Evolutionary conservation across 83 land plant genomes (phyloP).

Genomic region (Isoetes engelmannii): DNA sequence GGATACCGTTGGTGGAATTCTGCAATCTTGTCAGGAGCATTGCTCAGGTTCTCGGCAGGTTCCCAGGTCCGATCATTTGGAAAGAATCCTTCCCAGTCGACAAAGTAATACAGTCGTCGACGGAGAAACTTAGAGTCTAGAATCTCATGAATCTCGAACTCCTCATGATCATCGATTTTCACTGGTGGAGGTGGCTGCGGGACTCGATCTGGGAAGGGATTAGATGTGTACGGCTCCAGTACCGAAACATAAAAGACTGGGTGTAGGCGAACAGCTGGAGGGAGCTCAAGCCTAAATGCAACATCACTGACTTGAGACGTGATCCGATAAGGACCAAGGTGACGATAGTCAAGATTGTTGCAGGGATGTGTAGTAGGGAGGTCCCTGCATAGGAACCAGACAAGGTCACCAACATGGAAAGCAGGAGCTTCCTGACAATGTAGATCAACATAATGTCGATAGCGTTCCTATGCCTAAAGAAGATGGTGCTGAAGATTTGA

Average conservation of each 20-base stretch:
- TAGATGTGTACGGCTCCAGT: background rate
- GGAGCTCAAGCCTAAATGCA: background rate
- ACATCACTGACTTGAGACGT: background rate
- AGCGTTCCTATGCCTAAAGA: background rate
- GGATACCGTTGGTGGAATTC: too few species aligned
- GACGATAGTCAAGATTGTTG: slow-evolving; percentile 2
- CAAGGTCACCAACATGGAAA: slow-evolving; percentile 2
- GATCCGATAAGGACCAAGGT: slow-evolving; percentile 3
- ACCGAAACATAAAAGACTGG: background rate
- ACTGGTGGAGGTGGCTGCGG: slow-evolving; percentile 3
- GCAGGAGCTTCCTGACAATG: background rate
- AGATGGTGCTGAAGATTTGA: slow-evolving; percentile 6
- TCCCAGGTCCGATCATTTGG: slow-evolving; percentile 3
- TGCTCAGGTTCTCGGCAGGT: background rate
- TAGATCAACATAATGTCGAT: background rate
- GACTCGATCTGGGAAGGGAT: background rate
- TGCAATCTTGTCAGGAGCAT: background rate
- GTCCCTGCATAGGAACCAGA: background rate
- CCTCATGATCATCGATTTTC: background rate
- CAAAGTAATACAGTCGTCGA: background rate
- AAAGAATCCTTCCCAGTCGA: background rate
- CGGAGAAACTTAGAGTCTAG: background rate
- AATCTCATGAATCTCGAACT: slow-evolving; percentile 1
- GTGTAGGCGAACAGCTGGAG: background rate
- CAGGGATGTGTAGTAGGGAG: background rate